These are phyloP conservation scores for Ceriops zippeliana DNA, from an alignment of 345 rosid genomes.

Conservation along the genomic window DNA sequence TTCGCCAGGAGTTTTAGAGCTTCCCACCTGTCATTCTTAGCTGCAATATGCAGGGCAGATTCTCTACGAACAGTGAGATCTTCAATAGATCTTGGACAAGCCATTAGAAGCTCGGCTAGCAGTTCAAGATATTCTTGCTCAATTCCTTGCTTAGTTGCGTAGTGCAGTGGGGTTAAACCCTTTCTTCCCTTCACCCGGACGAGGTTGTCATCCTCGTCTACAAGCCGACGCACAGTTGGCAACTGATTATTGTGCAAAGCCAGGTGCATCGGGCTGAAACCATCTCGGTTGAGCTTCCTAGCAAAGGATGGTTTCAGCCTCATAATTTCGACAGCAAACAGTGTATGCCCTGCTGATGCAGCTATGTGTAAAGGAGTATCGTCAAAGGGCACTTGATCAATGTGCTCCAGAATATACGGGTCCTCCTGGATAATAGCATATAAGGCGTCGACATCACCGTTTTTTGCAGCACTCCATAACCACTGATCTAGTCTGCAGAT, in stretches of 20 bases:
- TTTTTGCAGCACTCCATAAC: slow-evolving; percentile 6
- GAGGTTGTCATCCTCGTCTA: slow-evolving; percentile 11
- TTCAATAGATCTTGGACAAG: slow-evolving; percentile 23
- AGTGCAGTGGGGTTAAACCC: slow-evolving; percentile 23
- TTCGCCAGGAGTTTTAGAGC: slow-evolving; percentile 8
- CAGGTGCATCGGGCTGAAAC: slow-evolving; percentile 22
- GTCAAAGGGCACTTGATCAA: slow-evolving; percentile 23
- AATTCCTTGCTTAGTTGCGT: background rate
- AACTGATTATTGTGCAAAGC: too few species aligned
- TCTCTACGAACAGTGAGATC: slow-evolving; percentile 25
- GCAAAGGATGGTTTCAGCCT: slow-evolving; percentile 38
- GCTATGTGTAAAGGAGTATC: slow-evolving; percentile 40
- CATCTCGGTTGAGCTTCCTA: slow-evolving; percentile 16
- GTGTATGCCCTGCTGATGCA: slow-evolving; percentile 19
- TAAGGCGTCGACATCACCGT: slow-evolving; percentile 22
- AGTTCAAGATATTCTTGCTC: background rate
- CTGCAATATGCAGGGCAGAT: slow-evolving; percentile 24
- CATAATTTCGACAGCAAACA: slow-evolving; percentile 19
- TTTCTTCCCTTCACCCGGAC: slow-evolving; percentile 23
- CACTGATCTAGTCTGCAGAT: too few species aligned
- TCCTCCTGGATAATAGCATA: slow-evolving; percentile 23
- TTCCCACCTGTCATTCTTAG: slow-evolving; percentile 3
- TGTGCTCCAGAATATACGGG: slow-evolving; percentile 13
- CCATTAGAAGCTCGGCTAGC: background rate
- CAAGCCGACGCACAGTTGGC: background rate